phyloP scores from a whole-genome alignment of 306 rosid species.

The Begonia fuchsioides region DNA sequence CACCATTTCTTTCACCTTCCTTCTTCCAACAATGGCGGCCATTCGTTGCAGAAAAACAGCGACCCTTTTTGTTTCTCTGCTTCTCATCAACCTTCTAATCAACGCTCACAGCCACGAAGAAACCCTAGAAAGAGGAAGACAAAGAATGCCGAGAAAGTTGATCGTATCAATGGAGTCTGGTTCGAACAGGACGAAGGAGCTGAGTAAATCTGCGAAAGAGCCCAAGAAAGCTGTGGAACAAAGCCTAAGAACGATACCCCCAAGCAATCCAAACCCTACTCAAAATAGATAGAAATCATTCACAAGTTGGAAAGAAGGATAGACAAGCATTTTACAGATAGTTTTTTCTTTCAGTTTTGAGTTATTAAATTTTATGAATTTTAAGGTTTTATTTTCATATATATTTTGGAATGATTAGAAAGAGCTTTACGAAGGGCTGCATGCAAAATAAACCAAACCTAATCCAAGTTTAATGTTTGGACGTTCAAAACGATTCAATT shows the following conservation, averaged over 20 bases:
- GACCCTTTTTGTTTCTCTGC: slow-evolving; percentile 17
- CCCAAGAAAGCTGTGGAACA: slow-evolving; percentile 39
- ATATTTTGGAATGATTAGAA: too few relatives aligned
- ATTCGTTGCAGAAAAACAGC: not conserved
- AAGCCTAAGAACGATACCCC: slow-evolving; percentile 34
- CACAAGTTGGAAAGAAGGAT: too few relatives aligned
- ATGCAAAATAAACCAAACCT: too few relatives aligned
- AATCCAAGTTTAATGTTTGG: too few relatives aligned
- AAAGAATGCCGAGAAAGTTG: slow-evolving; percentile 21
- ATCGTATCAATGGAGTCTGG: slow-evolving; percentile 19
- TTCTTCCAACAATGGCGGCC: not conserved
- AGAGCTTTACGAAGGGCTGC: too few relatives aligned
- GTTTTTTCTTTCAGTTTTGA: too few relatives aligned
- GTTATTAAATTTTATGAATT: too few relatives aligned
- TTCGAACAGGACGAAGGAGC: slow-evolving; percentile 12
- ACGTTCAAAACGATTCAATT: too few relatives aligned
- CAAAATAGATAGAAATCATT: slow-evolving; percentile 30
- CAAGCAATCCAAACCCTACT: slow-evolving; percentile 43
- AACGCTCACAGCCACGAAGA: slow-evolving; percentile 16
- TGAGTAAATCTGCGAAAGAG: slow-evolving; percentile 21
- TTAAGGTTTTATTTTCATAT: too few relatives aligned
- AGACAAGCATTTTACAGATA: too few relatives aligned
- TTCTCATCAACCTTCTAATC: slow-evolving; percentile 17
- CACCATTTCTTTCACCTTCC: not conserved
- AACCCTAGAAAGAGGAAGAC: slow-evolving; percentile 16